phyloP scores from a whole-genome alignment of 129 eudicot species.

The Chrysanthemum makinoi region DNA sequence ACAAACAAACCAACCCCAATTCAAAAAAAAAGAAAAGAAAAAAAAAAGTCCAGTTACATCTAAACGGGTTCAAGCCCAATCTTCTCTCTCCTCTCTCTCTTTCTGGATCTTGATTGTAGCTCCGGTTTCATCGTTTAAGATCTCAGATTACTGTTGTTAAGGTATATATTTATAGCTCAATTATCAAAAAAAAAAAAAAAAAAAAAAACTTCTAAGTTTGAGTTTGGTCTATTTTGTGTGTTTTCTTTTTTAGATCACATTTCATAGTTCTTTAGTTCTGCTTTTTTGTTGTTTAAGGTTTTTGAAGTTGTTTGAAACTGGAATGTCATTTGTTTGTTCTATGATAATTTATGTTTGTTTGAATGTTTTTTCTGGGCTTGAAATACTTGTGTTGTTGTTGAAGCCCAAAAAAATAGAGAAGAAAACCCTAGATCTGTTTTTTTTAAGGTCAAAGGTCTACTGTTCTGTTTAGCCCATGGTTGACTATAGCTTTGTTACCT shows the following conservation, averaged over 20 bases:
- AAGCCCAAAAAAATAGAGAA: conserved; percentile 35
- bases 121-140: neutral
- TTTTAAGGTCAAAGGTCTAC: neutral
- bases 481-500: conserved; percentile 11
- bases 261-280: neutral
- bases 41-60: conserved; percentile 44
- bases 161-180: conserved; percentile 10
- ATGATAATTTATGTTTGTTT: neutral
- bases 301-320: conserved; percentile 1
- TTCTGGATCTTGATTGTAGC: conserved; percentile 43
- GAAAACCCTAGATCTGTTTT: conserved; percentile 45
- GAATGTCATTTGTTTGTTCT: neutral
- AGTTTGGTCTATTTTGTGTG: neutral
- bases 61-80: conserved; percentile 63
- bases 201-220: neutral
- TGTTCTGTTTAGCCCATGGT: conserved; percentile 30
- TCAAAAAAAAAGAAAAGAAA: neutral
- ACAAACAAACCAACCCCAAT: conserved; percentile 30
- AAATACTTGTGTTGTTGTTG: conserved; percentile 2
- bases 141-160: conserved; percentile 12
- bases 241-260: neutral
- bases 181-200: neutral
- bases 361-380: neutral
- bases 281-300: neutral
- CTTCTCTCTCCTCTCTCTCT: conserved; percentile 37